Evolutionary conservation across 2,329 filamentous ascomycete species (phyloP), one percentile per base, ranked within the genome.

Genomic region (Cercospora beticola): DNA sequence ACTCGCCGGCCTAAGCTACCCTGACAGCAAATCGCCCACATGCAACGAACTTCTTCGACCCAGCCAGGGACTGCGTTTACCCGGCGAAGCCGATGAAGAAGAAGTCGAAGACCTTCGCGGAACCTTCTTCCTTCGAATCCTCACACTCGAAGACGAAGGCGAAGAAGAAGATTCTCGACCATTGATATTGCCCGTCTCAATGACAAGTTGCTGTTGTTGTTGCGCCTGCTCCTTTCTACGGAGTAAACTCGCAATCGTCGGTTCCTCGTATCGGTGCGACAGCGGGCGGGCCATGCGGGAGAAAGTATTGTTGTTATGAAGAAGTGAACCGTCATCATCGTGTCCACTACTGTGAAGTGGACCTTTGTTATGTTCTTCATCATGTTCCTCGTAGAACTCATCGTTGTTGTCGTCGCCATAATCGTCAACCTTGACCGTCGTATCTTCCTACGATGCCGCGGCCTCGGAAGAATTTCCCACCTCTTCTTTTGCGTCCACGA

Each of bases 401-500:
- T 59, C 40, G 56, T 33, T 16, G 18, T 28, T 28, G 26, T 28
- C 26, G 26, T 21, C 30, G 33, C 10, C 28, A 36, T 56, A 18
- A 30, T 43, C 36, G 23, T 66, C 57, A 31, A 28, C 56, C 56
- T 61, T 33, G 31, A 36, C 26, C 21, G 23, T 56, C 64, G 59
- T 63, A 36, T 36, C 65, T 43, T 63, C 61, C 64, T 66, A 66
- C 14, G 57, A 60, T 30, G 49, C 62, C 9, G 64, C 56, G 31
- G 56, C 40, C 30, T 66, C 64, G 18, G 64, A 61, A 5, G 57
- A 40, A 12, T 57, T 66, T 18, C 64, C 40, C 18, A 54, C 56
- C 23, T 68, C 63, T 52, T 66, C 67, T 14, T 62, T 66, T 14
- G 67, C 63, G 23, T 68, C 67, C n/a, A 57, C 67, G 49, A 66